Conservation (phyloP, 2,329 filamentous ascomycete genomes). For the Exophiala oligosperma region DNA sequence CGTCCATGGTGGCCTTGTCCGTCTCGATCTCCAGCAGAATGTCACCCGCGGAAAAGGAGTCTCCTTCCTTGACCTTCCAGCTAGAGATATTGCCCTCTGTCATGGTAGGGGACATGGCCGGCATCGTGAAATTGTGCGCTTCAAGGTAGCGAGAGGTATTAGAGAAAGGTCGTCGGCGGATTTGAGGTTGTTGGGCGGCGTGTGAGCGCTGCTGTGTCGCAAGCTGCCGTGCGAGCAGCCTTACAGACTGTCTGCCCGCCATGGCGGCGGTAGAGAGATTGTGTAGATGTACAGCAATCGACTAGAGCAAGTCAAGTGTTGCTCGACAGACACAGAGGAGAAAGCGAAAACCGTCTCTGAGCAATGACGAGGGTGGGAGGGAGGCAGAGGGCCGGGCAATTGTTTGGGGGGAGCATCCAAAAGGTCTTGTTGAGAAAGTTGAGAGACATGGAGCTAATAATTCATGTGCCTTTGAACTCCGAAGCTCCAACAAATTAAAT, state of each 20-base stretch:
- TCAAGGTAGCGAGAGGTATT: conserved; percentile 48
- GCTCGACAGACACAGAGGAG: not conserved
- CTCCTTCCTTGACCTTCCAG: conserved; percentile 85
- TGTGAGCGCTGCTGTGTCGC: conserved; percentile 22
- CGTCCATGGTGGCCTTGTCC: conserved; percentile 92
- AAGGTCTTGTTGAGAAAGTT: conserved; percentile 1
- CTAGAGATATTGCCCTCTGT: conserved; percentile 84
- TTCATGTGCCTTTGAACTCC: not conserved
- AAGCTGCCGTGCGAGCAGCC: conserved; percentile 27
- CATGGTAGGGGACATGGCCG: conserved; percentile 88
- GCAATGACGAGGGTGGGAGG: not conserved
- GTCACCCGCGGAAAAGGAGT: conserved; percentile 77
- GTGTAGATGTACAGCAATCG: not conserved
- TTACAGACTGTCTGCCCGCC: conserved; percentile 27
- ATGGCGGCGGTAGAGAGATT: conserved; percentile 9
- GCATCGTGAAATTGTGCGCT: conserved; percentile 88
- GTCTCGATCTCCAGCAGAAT: conserved; percentile 91
- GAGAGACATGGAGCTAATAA: not conserved
- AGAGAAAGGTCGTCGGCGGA: conserved; percentile 26
- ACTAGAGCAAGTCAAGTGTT: not conserved
- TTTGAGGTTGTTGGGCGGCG: conserved; percentile 13
- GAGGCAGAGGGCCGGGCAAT: not conserved
- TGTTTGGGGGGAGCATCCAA: not conserved
- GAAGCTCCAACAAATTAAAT: not conserved
- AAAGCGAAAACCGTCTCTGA: not conserved